Evolutionary conservation across 345 rosid species (phyloP).

Genomic region (Iberis pinnata): DNA sequence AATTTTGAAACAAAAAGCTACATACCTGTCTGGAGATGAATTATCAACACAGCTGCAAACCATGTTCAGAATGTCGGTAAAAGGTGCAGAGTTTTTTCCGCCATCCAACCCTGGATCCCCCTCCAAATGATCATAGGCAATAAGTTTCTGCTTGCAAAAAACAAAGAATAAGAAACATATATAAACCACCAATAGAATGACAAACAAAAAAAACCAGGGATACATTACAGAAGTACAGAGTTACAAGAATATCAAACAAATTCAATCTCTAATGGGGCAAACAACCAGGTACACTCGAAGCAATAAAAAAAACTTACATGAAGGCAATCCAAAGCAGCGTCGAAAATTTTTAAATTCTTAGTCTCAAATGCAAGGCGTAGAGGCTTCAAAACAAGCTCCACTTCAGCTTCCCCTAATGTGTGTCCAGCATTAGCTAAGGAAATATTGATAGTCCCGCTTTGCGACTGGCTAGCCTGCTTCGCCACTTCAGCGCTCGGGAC

Average conservation of each 20-base stretch:
- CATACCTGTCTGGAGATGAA: constrained; percentile 91
- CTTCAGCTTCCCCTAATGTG: constrained; percentile 74
- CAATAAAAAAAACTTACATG: constrained; percentile 51
- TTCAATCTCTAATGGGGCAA: neutral
- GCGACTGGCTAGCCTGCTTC: constrained; percentile 39
- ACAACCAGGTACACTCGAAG: constrained; percentile 13
- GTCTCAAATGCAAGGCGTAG: constrained; percentile 91
- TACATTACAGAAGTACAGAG: neutral
- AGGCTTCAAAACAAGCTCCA: constrained; percentile 85
- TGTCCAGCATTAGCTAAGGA: constrained; percentile 74
- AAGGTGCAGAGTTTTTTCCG: constrained; percentile 70
- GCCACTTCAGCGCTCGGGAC: constrained; percentile 35
- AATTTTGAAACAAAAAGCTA: constrained; percentile 11
- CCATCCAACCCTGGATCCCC: constrained; percentile 96
- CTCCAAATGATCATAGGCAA: constrained; percentile 92
- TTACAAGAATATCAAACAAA: constrained; percentile 4
- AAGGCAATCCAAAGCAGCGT: constrained; percentile 97
- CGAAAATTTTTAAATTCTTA: constrained; percentile 73
- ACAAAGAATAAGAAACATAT: constrained; percentile 19
- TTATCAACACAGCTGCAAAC: constrained; percentile 85
- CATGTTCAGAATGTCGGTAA: constrained; percentile 85
- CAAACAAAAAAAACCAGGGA: too few relatives aligned
- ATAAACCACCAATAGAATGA: constrained; percentile 14
- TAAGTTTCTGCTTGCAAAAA: constrained; percentile 60
- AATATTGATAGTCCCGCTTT: constrained; percentile 38